Evolutionary conservation across 306 rosid species (phyloP), one percentile per base, ranked within the genome.

Genomic region (Vigna mungo): DNA sequence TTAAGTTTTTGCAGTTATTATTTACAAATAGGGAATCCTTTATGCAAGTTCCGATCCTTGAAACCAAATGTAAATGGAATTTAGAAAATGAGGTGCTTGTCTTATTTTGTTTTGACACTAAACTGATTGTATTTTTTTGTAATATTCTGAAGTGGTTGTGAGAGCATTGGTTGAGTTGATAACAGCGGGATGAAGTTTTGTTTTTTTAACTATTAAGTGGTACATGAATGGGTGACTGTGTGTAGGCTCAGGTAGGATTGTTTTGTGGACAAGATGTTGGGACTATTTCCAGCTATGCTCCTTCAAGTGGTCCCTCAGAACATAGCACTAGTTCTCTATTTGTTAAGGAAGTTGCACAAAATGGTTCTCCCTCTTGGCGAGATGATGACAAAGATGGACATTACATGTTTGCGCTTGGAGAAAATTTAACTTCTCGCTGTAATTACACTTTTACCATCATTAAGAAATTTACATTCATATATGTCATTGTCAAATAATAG

Each of bases 241-340:
- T 95, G 97, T 95, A 92, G 97, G 99, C 94, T 85, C 99, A 95
- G 99, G 97, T 95, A 90, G 97, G 93, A 90, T 89, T 95, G 84
- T 92, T 90, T 89, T 95, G 82, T 90, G 97, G 90, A 85, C 99
- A 89, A 95, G 97, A 95, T 75, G 72, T 92, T 90, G 98, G 88
- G 82, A 90, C 67, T 90, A 74, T 95, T 80, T 51, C 96, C 72
- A 88, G 96, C 96, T 89, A 83, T 90, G 94, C 94, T 84, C 81
- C 91, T 83, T 76, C 49, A 44, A 44, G 49, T 11, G 49, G 49
- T 44, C 49, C 49, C 49, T 44, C 96, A 82, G 97, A 89, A 71
- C 88, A 84, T 80, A 78, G 83, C 79, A 74, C 78, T 94, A 82
- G 82, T 86, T 86, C 95, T 53, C 87, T 89, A 32, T 79, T 83